Percentiles rank a stretch among this genome's conserved stretches.
These are phyloP conservation scores for Tremella mesenterica DNA, from an alignment of 768 basidiomycete genomes.

Conservation along the genomic window DNA sequence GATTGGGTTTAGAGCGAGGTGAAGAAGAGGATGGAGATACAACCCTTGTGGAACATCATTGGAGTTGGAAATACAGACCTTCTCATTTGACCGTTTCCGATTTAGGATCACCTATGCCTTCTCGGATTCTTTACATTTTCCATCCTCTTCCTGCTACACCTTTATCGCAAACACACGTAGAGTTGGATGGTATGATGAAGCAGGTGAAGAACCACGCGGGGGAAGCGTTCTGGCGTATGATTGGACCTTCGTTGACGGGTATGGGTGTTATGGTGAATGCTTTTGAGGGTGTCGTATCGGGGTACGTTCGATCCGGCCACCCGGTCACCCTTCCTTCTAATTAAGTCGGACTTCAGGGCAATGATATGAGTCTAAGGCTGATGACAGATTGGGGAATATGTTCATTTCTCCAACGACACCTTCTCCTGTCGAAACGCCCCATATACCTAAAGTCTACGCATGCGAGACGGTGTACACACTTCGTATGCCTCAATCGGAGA, in stretches of 20 bases:
- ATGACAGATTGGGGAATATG: too few relatives aligned
- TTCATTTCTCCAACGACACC: too few relatives aligned
- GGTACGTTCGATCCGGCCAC: background rate
- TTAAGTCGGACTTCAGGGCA: background rate
- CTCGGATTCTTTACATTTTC: background rate
- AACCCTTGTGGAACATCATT: background rate
- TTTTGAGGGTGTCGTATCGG: background rate
- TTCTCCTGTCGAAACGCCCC: too few relatives aligned
- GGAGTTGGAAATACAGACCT: background rate
- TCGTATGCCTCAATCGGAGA: background rate
- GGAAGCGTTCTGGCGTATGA: background rate
- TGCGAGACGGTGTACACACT: background rate
- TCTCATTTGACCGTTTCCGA: background rate
- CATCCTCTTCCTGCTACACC: background rate
- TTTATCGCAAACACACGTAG: background rate
- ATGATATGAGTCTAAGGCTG: too few relatives aligned
- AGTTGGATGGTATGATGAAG: background rate
- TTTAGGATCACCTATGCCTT: background rate
- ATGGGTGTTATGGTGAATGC: background rate
- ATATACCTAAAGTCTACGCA: background rate
- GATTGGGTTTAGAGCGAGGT: too few relatives aligned
- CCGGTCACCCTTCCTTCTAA: background rate
- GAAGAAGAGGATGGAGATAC: background rate
- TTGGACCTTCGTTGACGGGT: background rate
- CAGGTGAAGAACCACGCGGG: background rate